A percentile compares a stretch with the other conserved stretches of the same genome.
These are phyloP conservation scores for Moesziomyces sp. DNA, from an alignment of 1,284 basidiomycete genomes.

Conservation along the genomic window DNA sequence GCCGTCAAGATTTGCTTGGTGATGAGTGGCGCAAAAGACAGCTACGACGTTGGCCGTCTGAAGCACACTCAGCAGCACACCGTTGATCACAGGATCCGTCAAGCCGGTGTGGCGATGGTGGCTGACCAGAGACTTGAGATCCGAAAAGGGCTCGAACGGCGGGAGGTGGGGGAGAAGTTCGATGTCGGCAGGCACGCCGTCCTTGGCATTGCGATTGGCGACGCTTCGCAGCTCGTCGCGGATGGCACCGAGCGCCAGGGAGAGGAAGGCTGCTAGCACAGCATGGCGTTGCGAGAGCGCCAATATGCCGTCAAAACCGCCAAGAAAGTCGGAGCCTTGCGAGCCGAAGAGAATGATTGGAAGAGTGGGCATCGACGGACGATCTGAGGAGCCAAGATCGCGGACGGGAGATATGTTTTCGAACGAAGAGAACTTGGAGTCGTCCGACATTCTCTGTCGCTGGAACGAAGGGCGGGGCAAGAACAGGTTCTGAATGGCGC, in stretches of 20 bases:
- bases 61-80: slow-evolving; percentile 40
- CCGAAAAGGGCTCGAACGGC: slow-evolving; percentile 27
- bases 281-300: slow-evolving; percentile 12
- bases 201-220: slow-evolving; percentile 9
- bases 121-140: slow-evolving; percentile 19
- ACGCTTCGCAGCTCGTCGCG: slow-evolving; percentile 33
- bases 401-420: slow-evolving; percentile 12
- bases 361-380: background rate
- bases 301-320: slow-evolving; percentile 26
- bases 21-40: slow-evolving; percentile 11
- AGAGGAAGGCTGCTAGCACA: slow-evolving; percentile 30
- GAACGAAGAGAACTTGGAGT: slow-evolving; percentile 32
- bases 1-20: background rate
- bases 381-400: background rate
- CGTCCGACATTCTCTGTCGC: slow-evolving; percentile 13
- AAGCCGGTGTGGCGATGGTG: slow-evolving; percentile 24
- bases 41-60: slow-evolving; percentile 35
- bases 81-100: slow-evolving; percentile 39
- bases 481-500: background rate
- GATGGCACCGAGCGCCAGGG: slow-evolving; percentile 26
- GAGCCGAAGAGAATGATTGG: slow-evolving; percentile 42
- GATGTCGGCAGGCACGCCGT: slow-evolving; percentile 4
- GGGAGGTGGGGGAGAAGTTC: slow-evolving; percentile 36
- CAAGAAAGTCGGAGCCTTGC: slow-evolving; percentile 40
- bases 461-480: background rate